phyloP scores from a whole-genome alignment of 1,284 basidiomycete species.

The Leccinum subfulvum region DNA sequence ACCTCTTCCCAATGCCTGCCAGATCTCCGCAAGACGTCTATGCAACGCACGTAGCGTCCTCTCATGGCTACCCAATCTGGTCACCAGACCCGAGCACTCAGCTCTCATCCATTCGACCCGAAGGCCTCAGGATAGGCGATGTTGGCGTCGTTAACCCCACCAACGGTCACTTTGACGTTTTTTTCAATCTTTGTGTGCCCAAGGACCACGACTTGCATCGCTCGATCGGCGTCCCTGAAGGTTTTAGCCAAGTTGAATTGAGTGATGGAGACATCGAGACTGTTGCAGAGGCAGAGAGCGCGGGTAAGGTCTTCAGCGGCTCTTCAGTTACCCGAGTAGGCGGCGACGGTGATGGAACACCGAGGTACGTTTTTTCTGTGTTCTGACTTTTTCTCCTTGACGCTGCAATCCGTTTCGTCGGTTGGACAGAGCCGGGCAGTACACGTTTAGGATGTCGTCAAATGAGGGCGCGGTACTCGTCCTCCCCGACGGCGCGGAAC shows the following conservation, averaged over 20 bases:
- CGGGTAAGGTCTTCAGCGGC: constrained; percentile 15
- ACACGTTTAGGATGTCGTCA: constrained; percentile 21
- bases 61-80: constrained; percentile 34
- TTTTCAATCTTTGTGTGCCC: constrained; percentile 35
- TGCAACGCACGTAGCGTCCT: constrained; percentile 31
- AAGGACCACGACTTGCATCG: constrained; percentile 17
- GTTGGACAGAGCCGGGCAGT: constrained; percentile 10
- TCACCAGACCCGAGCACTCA: constrained; percentile 28
- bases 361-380: constrained; percentile 12
- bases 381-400: neutral
- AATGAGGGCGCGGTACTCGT: constrained; percentile 27
- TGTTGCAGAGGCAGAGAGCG: constrained; percentile 8
- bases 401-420: neutral
- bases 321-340: constrained; percentile 16
- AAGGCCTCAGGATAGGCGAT: constrained; percentile 27
- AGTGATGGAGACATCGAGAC: constrained; percentile 18
- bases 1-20: constrained; percentile 17
- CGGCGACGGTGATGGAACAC: neutral
- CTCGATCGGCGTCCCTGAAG: constrained; percentile 20
- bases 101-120: constrained; percentile 21
- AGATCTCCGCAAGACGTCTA: constrained; percentile 27
- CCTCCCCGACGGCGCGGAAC: constrained; percentile 28
- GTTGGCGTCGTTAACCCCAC: constrained; percentile 28
- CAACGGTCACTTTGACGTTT: constrained; percentile 31
- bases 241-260: constrained; percentile 20